Base-by-base conservation (phyloP, 345 rosid species). In the Sonneratia alba region DNA sequence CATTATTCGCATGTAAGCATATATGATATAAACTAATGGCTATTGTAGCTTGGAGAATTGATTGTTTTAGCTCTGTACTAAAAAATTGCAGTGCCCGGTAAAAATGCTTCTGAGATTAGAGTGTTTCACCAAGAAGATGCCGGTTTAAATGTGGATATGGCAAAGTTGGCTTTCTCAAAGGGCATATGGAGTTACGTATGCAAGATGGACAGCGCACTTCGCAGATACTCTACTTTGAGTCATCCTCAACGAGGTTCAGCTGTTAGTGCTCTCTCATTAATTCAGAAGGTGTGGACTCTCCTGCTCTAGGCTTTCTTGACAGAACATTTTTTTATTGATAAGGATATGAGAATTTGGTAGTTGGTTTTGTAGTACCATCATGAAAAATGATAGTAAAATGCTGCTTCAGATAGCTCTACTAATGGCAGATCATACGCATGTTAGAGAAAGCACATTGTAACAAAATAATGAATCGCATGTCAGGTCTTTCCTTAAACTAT, bases 81-180 rank as follows among this genome's bases (percentile, higher is more conserved):
- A n/a, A 27, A 27, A 36, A 62, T 75, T 82, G 76, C 88, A 94
- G 97, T 90, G 36, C 88, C 91, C 9, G 92, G 95, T 69, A 86
- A 85, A 77, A 86, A 89, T 76, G 96, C 98, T 57, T 87, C 88
- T 75, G 95, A 91, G 85, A 90, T 94, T 76, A 84, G 82, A 77
- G 79, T 91, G 96, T 82, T 84, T 81, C 95, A 94, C 80, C 93
- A 88, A 79, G 98, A 94, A 83, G 95, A 94, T 81, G 95, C 96
- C 61, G 95, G 97, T 62, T 73, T 94, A 71, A 94, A 91, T 74
- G 84, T 81, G 76, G 97, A 90, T 79, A 88, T 94, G 93, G 91
- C 96, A 57, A 91, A 84, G 77, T 75, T 91, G 74, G 98, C 87
- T 76, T 94, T 94, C 80, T 77, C 93, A 37, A 94, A 77, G 87